Base-by-base conservation (phyloP, 2,329 filamentous ascomycete species). In the Penicillium sp. region DNA sequence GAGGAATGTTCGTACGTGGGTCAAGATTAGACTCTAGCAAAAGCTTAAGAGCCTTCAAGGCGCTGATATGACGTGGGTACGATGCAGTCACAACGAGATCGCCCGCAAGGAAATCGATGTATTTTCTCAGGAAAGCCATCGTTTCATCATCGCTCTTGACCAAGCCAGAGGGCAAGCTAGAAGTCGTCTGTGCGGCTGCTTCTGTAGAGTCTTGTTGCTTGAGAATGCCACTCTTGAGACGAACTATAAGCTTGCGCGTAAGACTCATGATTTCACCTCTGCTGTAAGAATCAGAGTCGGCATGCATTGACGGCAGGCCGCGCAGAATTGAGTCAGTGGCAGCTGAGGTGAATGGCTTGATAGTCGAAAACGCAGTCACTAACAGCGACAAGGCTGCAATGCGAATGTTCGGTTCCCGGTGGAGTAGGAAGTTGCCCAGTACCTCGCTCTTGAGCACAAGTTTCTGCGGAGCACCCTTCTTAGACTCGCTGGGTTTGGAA, bases 51-150 rank as follows among this genome's bases (percentile, higher is more conserved):
- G 90, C 88, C 71, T 89, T 92, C 5, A 98, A 77, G 2, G 92
- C 88, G 2, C 91, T 91, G 51, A 93, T 91, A 68, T 97, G 94
- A 7, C 93, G 87, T 73, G 96, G 93, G 72, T 98, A 99, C 12
- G 93, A 95, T 17, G 91, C 88, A 0, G 90, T 93, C 2, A 93
- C 89, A 2, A 87, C 85, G 24, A 99, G 80, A 70, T 98, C 93
- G 40, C 82, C 80, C 57, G 87, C 84, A 6, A 97, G 76, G 67
- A 96, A 95, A 1, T 79, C 72, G 1, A 91, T 70, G 72, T 94
- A 96, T 88, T 91, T 93, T 1, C 76, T 73, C n/a, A 96, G 68
- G 70, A 96, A 97, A 0, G 56, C 51, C 44, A 64, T 68, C 7
- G 73, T 75, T 58, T 79, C 76, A 37, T 85, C 77, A 70, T 89